Evolutionary conservation across 192 early-diverging fungal genomes (phyloP).

Genomic region (Thoreauomyces humboldtii): DNA sequence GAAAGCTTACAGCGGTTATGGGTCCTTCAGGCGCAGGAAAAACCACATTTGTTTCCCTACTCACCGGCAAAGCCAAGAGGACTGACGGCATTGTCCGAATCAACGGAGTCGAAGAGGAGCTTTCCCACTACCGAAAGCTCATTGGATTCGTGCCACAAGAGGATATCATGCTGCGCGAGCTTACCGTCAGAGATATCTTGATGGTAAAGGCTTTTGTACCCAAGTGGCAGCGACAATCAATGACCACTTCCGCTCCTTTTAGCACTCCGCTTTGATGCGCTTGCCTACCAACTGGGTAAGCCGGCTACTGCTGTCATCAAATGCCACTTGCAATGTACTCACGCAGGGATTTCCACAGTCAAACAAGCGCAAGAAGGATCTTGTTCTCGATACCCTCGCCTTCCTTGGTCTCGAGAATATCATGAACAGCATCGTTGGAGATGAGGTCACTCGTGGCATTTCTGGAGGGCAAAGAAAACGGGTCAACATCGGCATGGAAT

Average conservation of each 20-base stretch:
- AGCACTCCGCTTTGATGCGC: conserved; percentile 68
- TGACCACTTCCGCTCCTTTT: neutral
- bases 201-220: conserved; percentile 16
- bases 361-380: conserved; percentile 44
- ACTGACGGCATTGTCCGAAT: conserved; percentile 53
- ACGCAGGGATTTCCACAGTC: too few relatives aligned
- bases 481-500: conserved; percentile 78
- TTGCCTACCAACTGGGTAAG: conserved; percentile 51
- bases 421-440: conserved; percentile 55
- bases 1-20: conserved; percentile 59
- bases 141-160: conserved; percentile 77
- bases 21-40: conserved; percentile 55
- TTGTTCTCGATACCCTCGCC: conserved; percentile 54
- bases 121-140: conserved; percentile 61
- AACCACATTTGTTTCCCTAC: conserved; percentile 59
- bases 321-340: too few relatives aligned
- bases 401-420: conserved; percentile 58
- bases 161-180: conserved; percentile 64
- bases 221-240: neutral
- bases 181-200: conserved; percentile 65
- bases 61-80: conserved; percentile 61
- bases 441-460: conserved; percentile 64
- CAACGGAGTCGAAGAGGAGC: conserved; percentile 56
- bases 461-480: conserved; percentile 71
- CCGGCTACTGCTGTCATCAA: too few relatives aligned